Evolutionary conservation across 495 filamentous ascomycete genomes (phyloP).

Genomic region (Lindgomyces ingoldianus): DNA sequence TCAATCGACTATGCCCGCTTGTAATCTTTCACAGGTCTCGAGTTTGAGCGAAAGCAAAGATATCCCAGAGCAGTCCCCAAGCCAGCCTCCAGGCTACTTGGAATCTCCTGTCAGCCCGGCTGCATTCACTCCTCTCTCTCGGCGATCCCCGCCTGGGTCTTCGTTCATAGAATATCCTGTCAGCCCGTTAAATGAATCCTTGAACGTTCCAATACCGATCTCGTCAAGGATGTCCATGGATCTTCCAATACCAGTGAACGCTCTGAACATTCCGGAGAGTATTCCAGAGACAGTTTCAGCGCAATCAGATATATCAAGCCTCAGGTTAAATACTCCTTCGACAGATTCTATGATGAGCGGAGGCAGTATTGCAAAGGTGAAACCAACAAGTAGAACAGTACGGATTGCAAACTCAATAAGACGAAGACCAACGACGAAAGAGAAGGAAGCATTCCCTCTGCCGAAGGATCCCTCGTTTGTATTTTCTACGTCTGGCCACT

Average conservation of each 20-base stretch:
- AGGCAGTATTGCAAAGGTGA: constrained; percentile 19
- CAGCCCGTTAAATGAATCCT: constrained; percentile 30
- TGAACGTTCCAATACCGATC: constrained; percentile 28
- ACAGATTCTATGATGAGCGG: constrained; percentile 21
- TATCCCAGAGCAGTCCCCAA: background rate
- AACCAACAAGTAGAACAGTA: constrained; percentile 22
- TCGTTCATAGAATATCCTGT: constrained; percentile 21
- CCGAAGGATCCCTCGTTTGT: constrained; percentile 28
- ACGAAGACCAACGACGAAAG: constrained; percentile 15
- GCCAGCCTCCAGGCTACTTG: constrained; percentile 18
- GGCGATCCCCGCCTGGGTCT: constrained; percentile 7
- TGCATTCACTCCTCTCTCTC: background rate
- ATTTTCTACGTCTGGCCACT: constrained; percentile 33
- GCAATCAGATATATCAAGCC: constrained; percentile 16
- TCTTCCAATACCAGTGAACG: constrained; percentile 27
- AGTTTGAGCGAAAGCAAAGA: constrained; percentile 5
- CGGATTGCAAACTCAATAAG: constrained; percentile 30
- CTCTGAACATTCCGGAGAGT: constrained; percentile 6
- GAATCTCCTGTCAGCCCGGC: constrained; percentile 26
- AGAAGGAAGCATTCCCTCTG: constrained; percentile 19
- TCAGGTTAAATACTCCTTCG: constrained; percentile 24
- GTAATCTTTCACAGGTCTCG: constrained; percentile 9
- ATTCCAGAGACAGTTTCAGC: constrained; percentile 9
- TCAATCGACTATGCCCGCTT: constrained; percentile 19
- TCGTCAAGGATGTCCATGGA: constrained; percentile 15